A percentile compares a stretch with the other conserved stretches of the same genome.
Evolutionary conservation across 768 basidiomycete species (phyloP).

Genomic region (Kwoniella europaea): DNA sequence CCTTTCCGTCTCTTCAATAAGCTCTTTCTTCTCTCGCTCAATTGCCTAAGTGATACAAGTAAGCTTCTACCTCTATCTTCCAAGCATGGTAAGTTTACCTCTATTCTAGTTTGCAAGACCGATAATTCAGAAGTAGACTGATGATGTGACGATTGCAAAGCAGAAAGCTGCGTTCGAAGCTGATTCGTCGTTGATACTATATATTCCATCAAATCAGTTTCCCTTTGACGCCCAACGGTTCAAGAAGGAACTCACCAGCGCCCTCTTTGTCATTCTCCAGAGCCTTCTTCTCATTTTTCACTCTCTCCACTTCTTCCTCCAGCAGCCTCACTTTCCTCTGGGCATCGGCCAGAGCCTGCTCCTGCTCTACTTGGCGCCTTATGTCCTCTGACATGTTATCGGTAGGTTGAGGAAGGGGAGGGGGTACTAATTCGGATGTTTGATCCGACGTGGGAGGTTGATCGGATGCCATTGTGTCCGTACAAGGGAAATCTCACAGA

Average conservation of each 20-base stretch:
- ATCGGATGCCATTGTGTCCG: not conserved
- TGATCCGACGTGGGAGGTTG: constrained; percentile 1
- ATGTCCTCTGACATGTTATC: constrained; percentile 31
- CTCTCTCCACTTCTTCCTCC: constrained; percentile 65
- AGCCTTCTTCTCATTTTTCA: constrained; percentile 71
- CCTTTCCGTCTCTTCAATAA: constrained; percentile 79
- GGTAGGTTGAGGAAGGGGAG: constrained; percentile 1
- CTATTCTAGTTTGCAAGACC: constrained; percentile 67
- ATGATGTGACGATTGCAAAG: constrained; percentile 41
- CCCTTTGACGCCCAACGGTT: constrained; percentile 47
- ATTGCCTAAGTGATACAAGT: constrained; percentile 63
- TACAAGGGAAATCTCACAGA: not conserved
- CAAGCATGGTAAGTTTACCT: constrained; percentile 48
- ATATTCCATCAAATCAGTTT: not conserved
- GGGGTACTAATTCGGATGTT: constrained; percentile 4
- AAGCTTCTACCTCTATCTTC: constrained; percentile 22
- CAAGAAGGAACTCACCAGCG: constrained; percentile 60
- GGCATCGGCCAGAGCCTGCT: constrained; percentile 51
- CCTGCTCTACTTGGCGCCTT: constrained; percentile 47
- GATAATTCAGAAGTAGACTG: constrained; percentile 63
- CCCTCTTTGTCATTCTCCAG: constrained; percentile 58
- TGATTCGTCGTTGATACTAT: constrained; percentile 40
- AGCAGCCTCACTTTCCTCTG: constrained; percentile 35
- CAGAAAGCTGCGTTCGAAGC: constrained; percentile 41
- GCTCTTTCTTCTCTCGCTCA: constrained; percentile 88